Base-by-base conservation (phyloP, 2,329 filamentous ascomycete species). In the Colletotrichum graminicola region DNA sequence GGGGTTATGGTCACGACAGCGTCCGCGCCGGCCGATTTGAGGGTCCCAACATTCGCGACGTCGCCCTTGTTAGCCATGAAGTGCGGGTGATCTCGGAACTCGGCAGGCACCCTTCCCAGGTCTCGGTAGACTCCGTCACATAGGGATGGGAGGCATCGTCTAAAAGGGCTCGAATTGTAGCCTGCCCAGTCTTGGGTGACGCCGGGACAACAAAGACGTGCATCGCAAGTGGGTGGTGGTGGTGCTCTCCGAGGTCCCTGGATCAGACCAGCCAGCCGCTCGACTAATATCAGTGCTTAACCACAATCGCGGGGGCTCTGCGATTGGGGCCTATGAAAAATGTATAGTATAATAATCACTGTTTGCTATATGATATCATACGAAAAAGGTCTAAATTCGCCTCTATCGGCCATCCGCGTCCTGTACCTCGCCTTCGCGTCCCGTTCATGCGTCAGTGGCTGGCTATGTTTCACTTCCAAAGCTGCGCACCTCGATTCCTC, bases 1-100 rank as follows among this genome's bases (percentile, higher is more conserved):
- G 75, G 80, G 1, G 80, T 79, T 43, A 80, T 71, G 49, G 81
- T 81, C 56, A 82, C 76, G 23, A 82, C 76, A 6, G 75, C 78
- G 36, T 79, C 75, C 3, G 78, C 79, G 14, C 62, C 66, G 8
- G 67, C 61, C 52, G 82, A 80, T 49, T 80, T 74, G 11, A 81
- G 75, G 1, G 73, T 74, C 0, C 29, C 51, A 0, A 75, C 78
- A 2, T 74, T 65, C 21, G 67, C 72, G 10, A 81, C 76, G n/a
- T 82, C 80, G 26, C 78, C 80, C 57, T 77, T 73, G 12, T 73
- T 71, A 3, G 78, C 77, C 41, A 75, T 62, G 23, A 82, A 82
- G n/a, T 75, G 75, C 23, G 76, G 62, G 47, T 78, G 61, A 3
- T 71, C 34, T 12, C 62, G 69, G 52, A 81, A 80, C 11, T 80